Base-by-base conservation (phyloP, 176 grass and related monocot genomes). In the Bromus sterilis region DNA sequence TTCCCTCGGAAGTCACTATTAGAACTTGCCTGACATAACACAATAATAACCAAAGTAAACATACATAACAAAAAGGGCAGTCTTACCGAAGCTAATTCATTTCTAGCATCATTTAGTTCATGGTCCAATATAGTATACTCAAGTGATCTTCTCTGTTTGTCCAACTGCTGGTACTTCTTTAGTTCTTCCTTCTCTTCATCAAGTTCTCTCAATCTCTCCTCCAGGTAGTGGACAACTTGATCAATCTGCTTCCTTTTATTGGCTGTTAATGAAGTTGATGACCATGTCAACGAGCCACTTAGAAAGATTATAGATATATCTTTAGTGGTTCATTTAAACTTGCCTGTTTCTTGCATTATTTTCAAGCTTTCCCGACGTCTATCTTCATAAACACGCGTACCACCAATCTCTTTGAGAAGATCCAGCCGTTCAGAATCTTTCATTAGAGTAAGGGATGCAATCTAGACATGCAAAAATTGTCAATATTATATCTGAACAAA, bases 191-290 rank as follows among this genome's bases (percentile, higher is more conserved):
- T 99, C 84, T 95, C 96, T 93, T 93, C 96, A 89, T 99, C 91
- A 56, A 99, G 90, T 80, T 99, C 96, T 61, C 83, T 86, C 34
- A 95, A 65, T 85, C 96, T 91, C 55, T 95, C 92, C 80, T 99
- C 96, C 79, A 99, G 78, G 83, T 91, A 99, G 24, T 60, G 87
- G 73, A 93, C 96, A 87, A 99, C 96, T 87, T 95, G 91, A 86
- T 99, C 96, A 78, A 99, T 99, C 83, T 99, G 96, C 82, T 99
- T 99, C 65, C 96, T 99, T 89, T 95, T 99, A 75, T 99, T 99
- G 56, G 86, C 96, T 99, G 78, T 56, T 58, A 77, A 73, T 43
- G 65, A 82, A 58, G 11, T 43, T 23, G 68, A 86, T 20, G 9
- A 71, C 56, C 24, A 35, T 39, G 29, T 29, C 58, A 75, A 62